phyloP scores from a whole-genome alignment of 2,329 filamentous ascomycete genomes.

The Atkinsonella texensis region DNA sequence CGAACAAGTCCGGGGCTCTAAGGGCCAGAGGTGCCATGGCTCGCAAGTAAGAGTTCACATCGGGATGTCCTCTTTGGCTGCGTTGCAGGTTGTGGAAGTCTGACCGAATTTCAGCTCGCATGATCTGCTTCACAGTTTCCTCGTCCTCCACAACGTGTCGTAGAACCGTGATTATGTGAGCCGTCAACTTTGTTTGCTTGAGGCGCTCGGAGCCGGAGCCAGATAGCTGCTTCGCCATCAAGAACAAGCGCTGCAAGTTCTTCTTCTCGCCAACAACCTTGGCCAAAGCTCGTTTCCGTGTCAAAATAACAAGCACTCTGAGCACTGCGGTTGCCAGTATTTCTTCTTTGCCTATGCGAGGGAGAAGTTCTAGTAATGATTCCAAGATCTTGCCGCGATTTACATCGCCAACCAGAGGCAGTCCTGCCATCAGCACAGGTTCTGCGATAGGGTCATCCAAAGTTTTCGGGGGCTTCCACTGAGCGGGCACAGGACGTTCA shows the following conservation, averaged over 20 bases:
- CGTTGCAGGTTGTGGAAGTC: constrained; percentile 51
- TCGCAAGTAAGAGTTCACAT: constrained; percentile 63
- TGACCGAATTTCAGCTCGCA: constrained; percentile 77
- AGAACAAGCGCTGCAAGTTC: constrained; percentile 79
- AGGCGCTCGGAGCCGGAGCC: constrained; percentile 67
- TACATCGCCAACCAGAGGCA: constrained; percentile 41
- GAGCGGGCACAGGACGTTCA: constrained; percentile 62
- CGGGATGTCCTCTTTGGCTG: constrained; percentile 41
- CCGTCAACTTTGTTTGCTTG: constrained; percentile 36
- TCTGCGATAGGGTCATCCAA: constrained; percentile 37
- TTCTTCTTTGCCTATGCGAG: constrained; percentile 78
- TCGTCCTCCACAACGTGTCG: constrained; percentile 94
- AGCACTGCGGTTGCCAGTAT: constrained; percentile 71
- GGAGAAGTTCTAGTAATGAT: constrained; percentile 70
- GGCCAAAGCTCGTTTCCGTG: constrained; percentile 64
- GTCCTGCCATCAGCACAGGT: constrained; percentile 49
- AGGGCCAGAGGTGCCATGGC: constrained; percentile 69
- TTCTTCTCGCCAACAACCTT: constrained; percentile 71
- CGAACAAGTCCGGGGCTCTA: constrained; percentile 73
- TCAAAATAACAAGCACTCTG: constrained; percentile 77
- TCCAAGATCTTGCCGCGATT: constrained; percentile 63
- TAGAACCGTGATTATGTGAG: constrained; percentile 70
- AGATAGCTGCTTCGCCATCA: constrained; percentile 89
- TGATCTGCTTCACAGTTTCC: constrained; percentile 78
- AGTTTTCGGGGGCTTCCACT: constrained; percentile 50